Percentiles rank a stretch among this genome's conserved stretches.
These are phyloP conservation scores for Chloropicon primus DNA, from an alignment of 139 green algal species.

Conservation along the genomic window DNA sequence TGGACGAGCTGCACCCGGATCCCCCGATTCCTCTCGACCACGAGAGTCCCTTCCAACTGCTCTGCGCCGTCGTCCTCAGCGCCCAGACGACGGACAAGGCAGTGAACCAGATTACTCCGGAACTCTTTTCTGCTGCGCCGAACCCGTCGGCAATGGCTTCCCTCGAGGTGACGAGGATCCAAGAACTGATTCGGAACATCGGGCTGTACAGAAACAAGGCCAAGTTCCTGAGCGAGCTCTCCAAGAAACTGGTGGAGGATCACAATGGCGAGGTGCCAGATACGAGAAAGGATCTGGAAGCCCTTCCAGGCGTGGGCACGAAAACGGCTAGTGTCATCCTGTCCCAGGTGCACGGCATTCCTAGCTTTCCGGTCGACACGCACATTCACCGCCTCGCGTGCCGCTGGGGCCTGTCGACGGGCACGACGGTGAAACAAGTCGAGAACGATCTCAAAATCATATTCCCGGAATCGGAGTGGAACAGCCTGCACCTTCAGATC, in stretches of 20 bases:
- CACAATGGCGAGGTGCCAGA: constrained; percentile 32
- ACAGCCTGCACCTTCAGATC: constrained; percentile 40
- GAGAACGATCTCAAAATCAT: constrained; percentile 63
- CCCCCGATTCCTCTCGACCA: constrained; percentile 60
- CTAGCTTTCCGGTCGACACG: constrained; percentile 78
- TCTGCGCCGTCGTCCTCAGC: constrained; percentile 64
- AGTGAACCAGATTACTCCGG: constrained; percentile 54
- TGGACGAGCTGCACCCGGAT: constrained; percentile 47
- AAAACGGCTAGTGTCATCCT: constrained; percentile 72
- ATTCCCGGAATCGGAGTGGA: constrained; percentile 41
- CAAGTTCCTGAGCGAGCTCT: constrained; percentile 39
- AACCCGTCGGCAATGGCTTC: constrained; percentile 40
- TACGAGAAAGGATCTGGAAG: constrained; percentile 56
- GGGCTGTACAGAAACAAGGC: constrained; percentile 75
- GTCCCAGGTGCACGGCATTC: constrained; percentile 37
- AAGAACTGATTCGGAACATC: constrained; percentile 49
- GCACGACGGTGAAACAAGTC: constrained; percentile 54
- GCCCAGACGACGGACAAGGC: constrained; percentile 65
- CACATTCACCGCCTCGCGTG: constrained; percentile 73
- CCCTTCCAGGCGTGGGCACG: constrained; percentile 31
- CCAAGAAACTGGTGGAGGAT: constrained; percentile 44
- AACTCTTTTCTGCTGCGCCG: constrained; percentile 39
- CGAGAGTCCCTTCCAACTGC: constrained; percentile 51
- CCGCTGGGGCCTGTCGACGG: constrained; percentile 45
- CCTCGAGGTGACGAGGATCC: constrained; percentile 21